A percentile compares a stretch with the other conserved stretches of the same genome.
Conservation (phyloP, 352 stramenopile species). For the Hyaloperonospora brassicae region DNA sequence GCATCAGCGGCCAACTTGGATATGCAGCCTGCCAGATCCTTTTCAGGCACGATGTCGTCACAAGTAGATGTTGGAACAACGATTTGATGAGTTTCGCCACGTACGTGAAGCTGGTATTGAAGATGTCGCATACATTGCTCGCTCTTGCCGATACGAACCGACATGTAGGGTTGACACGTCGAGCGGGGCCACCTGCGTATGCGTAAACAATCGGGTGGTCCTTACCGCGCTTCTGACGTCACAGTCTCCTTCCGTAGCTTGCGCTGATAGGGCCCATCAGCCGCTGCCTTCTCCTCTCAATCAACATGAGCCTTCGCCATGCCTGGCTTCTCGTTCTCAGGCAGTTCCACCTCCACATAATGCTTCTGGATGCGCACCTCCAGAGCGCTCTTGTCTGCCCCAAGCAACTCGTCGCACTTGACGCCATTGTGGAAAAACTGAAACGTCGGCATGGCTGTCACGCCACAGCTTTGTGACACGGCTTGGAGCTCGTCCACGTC, state of each 20-base stretch:
- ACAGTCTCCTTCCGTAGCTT: conserved; percentile 45
- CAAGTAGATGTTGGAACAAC: too few species aligned
- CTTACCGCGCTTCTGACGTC: conserved; percentile 47
- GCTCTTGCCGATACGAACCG: too few species aligned
- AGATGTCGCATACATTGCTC: too few species aligned
- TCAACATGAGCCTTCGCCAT: conserved; percentile 9
- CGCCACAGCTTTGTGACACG: conserved; percentile 40
- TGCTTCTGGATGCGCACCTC: conserved; percentile 62
- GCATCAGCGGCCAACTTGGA: too few species aligned
- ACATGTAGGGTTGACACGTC: too few species aligned
- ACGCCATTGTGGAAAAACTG: conserved; percentile 88
- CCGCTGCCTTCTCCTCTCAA: not conserved
- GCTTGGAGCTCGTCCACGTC: conserved; percentile 81
- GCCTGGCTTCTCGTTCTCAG: conserved; percentile 47
- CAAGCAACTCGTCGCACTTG: conserved; percentile 85
- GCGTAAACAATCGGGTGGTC: conserved; percentile 16
- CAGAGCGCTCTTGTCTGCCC: conserved; percentile 63
- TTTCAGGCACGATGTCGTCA: too few species aligned
- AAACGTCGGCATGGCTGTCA: conserved; percentile 94
- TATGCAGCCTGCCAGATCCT: too few species aligned
- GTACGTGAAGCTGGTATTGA: too few species aligned
- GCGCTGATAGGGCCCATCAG: conserved; percentile 44
- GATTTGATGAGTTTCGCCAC: too few species aligned
- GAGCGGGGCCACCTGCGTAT: too few species aligned
- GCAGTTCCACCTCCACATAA: conserved; percentile 69